Base-by-base conservation (phyloP, 257 asterid genomes). In the Coffea canephora region DNA sequence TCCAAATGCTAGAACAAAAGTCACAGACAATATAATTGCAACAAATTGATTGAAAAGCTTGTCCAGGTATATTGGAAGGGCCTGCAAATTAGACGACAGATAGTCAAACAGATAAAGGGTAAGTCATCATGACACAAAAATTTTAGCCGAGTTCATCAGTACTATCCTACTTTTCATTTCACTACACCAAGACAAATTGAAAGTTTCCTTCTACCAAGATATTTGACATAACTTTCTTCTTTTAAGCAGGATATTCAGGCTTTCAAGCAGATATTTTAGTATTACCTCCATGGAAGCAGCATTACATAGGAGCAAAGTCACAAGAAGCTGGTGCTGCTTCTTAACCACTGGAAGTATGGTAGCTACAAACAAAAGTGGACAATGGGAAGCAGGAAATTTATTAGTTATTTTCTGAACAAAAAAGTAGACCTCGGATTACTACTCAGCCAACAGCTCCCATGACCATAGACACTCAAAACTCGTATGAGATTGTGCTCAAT, bases 281-380 rank as follows among this genome's bases (percentile, higher is more conserved):
- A 65, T 82, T 86, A 95, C 98, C 98, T 95, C 98, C 98, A 95
- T 95, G 27, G 98, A 23, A 82, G 89, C 96, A 84, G 98, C 97
- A 81, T 95, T 95, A 80, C 97, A 95, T 66, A 95, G 86, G 78
- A 95, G 97, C 87, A 95, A 85, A 19, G 98, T 95, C 82, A 95
- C 98, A 66, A 95, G 98, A 86, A 95, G 98, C 89, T 93, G 98
- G 81, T 95, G 98, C 86, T 95, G 98, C 90, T 95, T 95, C 92
- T 93, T 91, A 82, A 94, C 97, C 84, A 94, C 98, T 25, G 98
- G 97, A 82, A 94, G 83, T 82, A 94, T 94, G 16, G 86, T 80
- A 87, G 96, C 98, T 94, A 92, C 74, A 86, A 84, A 84, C 48
- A 82, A 82, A 62, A 66, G 77, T 27, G 78, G 41, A 54, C 62